Evolutionary conservation across 169 alveolate species (phyloP).

Genomic region (Fabrea salina): DNA sequence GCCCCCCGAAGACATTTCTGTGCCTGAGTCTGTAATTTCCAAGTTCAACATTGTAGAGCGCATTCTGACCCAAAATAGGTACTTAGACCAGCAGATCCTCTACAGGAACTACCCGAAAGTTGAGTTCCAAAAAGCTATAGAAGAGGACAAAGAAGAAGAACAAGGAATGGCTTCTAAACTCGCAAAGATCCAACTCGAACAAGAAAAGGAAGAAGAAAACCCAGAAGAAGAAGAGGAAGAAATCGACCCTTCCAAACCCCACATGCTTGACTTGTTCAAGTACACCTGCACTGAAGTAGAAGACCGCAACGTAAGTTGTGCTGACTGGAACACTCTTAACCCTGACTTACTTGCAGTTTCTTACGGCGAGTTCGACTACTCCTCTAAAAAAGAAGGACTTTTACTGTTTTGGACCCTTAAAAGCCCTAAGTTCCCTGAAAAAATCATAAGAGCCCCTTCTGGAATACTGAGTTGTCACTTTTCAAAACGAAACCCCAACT

Average conservation of each 20-base stretch:
- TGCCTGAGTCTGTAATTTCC: not conserved
- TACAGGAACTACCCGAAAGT: slow-evolving; percentile 85
- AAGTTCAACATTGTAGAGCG: slow-evolving; percentile 78
- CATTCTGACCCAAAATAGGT: slow-evolving; percentile 83
- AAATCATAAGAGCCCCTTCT: slow-evolving; percentile 68
- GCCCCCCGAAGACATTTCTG: slow-evolving; percentile 6
- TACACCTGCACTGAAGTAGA: slow-evolving; percentile 68
- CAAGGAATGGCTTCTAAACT: slow-evolving; percentile 45
- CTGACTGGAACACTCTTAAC: slow-evolving; percentile 85
- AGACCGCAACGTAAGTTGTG: slow-evolving; percentile 69
- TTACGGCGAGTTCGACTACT: slow-evolving; percentile 79
- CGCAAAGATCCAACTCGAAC: slow-evolving; percentile 39
- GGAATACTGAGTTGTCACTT: slow-evolving; percentile 77
- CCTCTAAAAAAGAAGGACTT: slow-evolving; percentile 63
- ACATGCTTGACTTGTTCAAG: slow-evolving; percentile 66
- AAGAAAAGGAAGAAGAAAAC: slow-evolving; percentile 50
- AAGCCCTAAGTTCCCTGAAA: slow-evolving; percentile 87
- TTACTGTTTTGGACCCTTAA: slow-evolving; percentile 88
- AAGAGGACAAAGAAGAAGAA: slow-evolving; percentile 50
- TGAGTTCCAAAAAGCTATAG: slow-evolving; percentile 52
- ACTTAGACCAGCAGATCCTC: slow-evolving; percentile 84
- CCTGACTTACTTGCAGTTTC: slow-evolving; percentile 87
- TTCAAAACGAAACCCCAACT: slow-evolving; percentile 78
- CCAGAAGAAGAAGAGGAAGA: slow-evolving; percentile 66
- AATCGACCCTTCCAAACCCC: slow-evolving; percentile 52